Conservation (phyloP, 2,329 filamentous ascomycete species). For the Aspergillus fructus region DNA sequence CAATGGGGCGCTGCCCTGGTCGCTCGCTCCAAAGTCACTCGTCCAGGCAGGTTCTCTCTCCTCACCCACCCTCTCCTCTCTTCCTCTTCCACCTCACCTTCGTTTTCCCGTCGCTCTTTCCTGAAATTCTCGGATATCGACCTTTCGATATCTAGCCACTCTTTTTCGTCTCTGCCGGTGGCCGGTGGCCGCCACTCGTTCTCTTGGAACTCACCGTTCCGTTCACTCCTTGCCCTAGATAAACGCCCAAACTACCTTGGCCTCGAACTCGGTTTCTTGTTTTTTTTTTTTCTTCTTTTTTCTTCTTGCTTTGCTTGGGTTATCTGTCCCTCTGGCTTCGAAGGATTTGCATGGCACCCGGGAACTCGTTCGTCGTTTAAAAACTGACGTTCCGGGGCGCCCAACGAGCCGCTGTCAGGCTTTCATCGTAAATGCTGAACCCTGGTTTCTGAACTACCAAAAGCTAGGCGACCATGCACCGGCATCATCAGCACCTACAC, state of each 20-base stretch:
- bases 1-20: constrained; percentile 16
- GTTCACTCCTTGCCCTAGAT: constrained; percentile 27
- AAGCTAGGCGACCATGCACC: constrained; percentile 21
- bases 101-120: constrained; percentile 11
- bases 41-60: constrained; percentile 10
- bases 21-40: constrained; percentile 13
- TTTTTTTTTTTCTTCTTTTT: background rate
- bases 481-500: constrained; percentile 19
- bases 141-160: constrained; percentile 11
- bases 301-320: background rate
- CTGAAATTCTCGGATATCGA: constrained; percentile 13
- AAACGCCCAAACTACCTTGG: constrained; percentile 1
- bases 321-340: background rate
- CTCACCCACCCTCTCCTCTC: constrained; percentile 1
- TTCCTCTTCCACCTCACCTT: constrained; percentile 2
- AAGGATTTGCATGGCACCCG: background rate
- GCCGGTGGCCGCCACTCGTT: constrained; percentile 28
- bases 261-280: background rate
- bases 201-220: constrained; percentile 17
- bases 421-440: background rate
- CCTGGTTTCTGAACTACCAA: background rate
- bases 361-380: background rate
- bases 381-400: constrained; percentile 1
- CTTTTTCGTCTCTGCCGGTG: constrained; percentile 21
- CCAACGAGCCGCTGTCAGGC: background rate